phyloP scores from a whole-genome alignment of 352 stramenopile genomes.

The Globisporangium okanoganense region DNA sequence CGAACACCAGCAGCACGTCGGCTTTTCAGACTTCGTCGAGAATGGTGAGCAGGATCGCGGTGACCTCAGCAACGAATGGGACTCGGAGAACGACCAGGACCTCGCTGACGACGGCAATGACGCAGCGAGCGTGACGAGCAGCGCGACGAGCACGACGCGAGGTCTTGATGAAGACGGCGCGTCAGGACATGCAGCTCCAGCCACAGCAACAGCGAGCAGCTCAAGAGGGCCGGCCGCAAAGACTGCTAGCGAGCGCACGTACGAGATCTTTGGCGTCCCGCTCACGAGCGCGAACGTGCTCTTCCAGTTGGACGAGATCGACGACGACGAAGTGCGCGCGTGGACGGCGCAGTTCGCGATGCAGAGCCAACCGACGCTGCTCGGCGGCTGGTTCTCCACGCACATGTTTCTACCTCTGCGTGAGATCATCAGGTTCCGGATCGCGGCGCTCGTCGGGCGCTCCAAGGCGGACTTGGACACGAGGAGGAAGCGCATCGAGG shows the following conservation, averaged over 20 bases:
- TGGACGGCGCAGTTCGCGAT: conserved; percentile 52
- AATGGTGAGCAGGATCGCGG: neutral
- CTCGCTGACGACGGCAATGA: conserved; percentile 28
- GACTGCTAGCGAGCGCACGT: conserved; percentile 32
- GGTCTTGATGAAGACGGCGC: conserved; percentile 4
- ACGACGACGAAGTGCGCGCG: conserved; percentile 52
- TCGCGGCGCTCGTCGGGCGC: conserved; percentile 64
- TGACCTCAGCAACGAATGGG: conserved; percentile 27
- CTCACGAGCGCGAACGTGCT: conserved; percentile 68
- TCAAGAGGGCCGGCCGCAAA: neutral
- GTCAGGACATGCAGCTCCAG: neutral
- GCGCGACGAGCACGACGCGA: neutral
- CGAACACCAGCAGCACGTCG: neutral
- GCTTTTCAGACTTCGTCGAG: neutral
- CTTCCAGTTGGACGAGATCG: conserved; percentile 73
- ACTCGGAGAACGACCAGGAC: conserved; percentile 47
- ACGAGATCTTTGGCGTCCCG: conserved; percentile 71
- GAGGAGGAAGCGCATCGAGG: conserved; percentile 58
- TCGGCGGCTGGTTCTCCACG: conserved; percentile 74
- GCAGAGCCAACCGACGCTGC: conserved; percentile 43
- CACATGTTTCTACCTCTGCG: conserved; percentile 78
- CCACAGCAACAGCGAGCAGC: neutral
- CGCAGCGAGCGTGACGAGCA: conserved; percentile 15
- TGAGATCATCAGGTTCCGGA: conserved; percentile 73
- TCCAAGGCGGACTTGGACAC: conserved; percentile 67